Base-by-base conservation (phyloP, 495 filamentous ascomycete species). In the Oidiodendron maius region DNA sequence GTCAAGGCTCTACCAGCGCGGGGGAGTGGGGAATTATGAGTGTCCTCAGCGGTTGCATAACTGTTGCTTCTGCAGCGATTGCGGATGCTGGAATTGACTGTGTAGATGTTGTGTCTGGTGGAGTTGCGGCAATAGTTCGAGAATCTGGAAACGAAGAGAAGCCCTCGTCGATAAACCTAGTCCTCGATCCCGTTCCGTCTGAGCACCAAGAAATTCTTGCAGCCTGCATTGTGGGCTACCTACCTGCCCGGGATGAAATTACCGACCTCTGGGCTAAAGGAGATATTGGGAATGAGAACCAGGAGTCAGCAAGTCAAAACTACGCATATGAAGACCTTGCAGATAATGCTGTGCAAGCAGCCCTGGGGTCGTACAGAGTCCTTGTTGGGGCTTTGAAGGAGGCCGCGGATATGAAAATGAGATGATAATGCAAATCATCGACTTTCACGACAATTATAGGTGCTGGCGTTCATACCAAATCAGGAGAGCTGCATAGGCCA, bases 51-150 rank as follows among this genome's bases (percentile, higher is more conserved):
- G 89, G 88, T 1, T 96, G 91, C 62, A 89, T 98, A 52, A 97
- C 88, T 1, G 90, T 89, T 50, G 89, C 93, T 26, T 89, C 89
- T 48, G 94, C 93, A n/a, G 93, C 94, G 5, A 83, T 98, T 65
- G 84, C 84, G 1, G 94, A 98, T 68, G 94, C 93, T 0, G 89
- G 88, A 2, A 96, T 98, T 53, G 93, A 98, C 60, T 96, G 90
- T 64, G 79, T 96, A 25, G 93, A 97, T 64, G 72, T 95, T 23
- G 87, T 95, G 3, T 75, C 85, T 12, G 93, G 91, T 3, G 93
- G 93, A 18, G 85, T 96, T 30, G 89, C 91, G 13, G 94, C 89
- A 9, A 58, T 95, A 16, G 86, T 90, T 17, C 57, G 48, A 43
- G 18, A 18, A 30, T 23, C 22, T 5, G 26, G 37, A 51, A 48